These are phyloP conservation scores for Suillus cothurnatus DNA, from an alignment of 768 basidiomycete species.

Conservation along the genomic window DNA sequence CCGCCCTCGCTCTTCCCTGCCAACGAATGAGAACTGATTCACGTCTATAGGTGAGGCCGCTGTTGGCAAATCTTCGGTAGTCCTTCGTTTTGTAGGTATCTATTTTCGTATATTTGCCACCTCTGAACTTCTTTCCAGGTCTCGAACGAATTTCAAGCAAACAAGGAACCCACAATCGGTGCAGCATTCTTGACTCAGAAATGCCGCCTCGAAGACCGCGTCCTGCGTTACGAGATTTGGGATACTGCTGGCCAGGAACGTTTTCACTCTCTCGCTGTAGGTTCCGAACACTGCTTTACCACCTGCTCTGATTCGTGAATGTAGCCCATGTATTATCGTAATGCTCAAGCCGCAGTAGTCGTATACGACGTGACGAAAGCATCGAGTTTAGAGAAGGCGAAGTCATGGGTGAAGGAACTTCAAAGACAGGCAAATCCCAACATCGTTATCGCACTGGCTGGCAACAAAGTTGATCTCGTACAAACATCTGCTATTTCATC, in stretches of 20 bases:
- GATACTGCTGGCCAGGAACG: constrained; percentile 95
- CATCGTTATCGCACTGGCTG: constrained; percentile 97
- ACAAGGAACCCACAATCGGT: constrained; percentile 98
- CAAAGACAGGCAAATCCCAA: constrained; percentile 99
- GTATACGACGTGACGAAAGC: constrained; percentile 98
- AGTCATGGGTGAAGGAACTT: constrained; percentile 99
- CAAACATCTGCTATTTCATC: constrained; percentile 60
- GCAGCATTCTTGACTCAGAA: constrained; percentile 96
- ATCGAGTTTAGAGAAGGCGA: constrained; percentile 94
- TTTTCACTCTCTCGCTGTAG: constrained; percentile 93
- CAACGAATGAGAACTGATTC: constrained; percentile 1
- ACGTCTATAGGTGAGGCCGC: constrained; percentile 84
- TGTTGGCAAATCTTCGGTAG: constrained; percentile 98
- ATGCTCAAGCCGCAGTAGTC: constrained; percentile 96
- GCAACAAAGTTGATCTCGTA: constrained; percentile 95
- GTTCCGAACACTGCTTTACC: constrained; percentile 33
- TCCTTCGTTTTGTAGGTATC: constrained; percentile 86
- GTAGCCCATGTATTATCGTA: constrained; percentile 98
- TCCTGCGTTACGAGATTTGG: constrained; percentile 96
- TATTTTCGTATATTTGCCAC: not conserved
- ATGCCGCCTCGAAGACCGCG: constrained; percentile 92
- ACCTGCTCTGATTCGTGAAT: constrained; percentile 6
- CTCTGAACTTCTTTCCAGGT: constrained; percentile 50
- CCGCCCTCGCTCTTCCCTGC: not conserved
- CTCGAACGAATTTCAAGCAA: constrained; percentile 96